Evolutionary conservation across 23 red algal species (phyloP).

Genomic region (Gracilaria gracilis): DNA sequence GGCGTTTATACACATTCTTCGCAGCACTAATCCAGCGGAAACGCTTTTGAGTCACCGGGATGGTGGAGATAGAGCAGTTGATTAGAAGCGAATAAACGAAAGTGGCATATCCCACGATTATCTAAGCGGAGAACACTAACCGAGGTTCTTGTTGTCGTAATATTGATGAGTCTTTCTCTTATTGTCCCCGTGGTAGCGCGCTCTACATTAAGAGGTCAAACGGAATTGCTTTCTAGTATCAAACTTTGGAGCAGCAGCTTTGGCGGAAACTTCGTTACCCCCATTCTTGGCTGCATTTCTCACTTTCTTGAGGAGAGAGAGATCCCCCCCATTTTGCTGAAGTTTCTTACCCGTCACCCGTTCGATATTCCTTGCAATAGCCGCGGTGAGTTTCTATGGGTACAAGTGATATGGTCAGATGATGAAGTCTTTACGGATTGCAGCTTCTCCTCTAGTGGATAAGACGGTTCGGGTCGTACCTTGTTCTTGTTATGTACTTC

Average conservation of each 20-base stretch:
- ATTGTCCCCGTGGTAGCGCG: no score
- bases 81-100: not conserved
- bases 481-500: slow-evolving; percentile 51
- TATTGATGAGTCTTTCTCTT: no score
- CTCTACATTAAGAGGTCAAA: slow-evolving; percentile 34
- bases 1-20: not conserved
- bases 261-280: slow-evolving; percentile 40
- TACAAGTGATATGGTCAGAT: not conserved
- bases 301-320: slow-evolving; percentile 53
- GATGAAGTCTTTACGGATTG: not conserved
- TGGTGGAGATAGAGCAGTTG: not conserved
- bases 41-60: no score
- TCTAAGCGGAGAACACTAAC: no score
- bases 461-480: slow-evolving; percentile 5
- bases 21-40: no score
- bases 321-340: slow-evolving; percentile 42
- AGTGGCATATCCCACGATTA: no score
- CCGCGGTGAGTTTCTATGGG: slow-evolving; percentile 57
- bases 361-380: slow-evolving; percentile 62
- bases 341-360: slow-evolving; percentile 38
- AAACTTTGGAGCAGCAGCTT: slow-evolving; percentile 39
- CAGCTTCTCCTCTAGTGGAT: not conserved
- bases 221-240: slow-evolving; percentile 66
- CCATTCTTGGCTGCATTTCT: slow-evolving; percentile 39
- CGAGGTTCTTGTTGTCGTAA: no score